Evolutionary conservation across 441 rosid genomes (phyloP).

Genomic region (Pelargonium cotyledonis): DNA sequence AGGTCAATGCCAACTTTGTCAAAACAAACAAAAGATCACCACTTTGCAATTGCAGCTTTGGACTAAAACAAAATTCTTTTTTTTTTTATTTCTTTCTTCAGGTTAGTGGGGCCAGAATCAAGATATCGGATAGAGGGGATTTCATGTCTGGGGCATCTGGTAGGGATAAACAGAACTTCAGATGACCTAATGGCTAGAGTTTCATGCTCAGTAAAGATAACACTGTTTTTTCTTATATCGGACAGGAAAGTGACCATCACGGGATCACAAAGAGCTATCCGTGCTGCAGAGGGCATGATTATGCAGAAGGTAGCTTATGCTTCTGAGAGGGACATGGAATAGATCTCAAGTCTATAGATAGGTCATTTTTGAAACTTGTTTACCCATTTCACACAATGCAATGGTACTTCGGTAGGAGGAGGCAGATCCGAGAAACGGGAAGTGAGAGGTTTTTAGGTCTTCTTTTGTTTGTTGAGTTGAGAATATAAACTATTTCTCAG

Average conservation of each 20-base stretch:
- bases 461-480: no score
- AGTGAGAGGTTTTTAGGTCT: not conserved
- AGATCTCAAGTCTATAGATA: not conserved
- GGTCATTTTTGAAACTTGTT: not conserved
- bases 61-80: conserved; percentile 19
- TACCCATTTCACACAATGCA: not conserved
- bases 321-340: conserved; percentile 46
- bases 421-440: not conserved
- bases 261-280: conserved; percentile 83
- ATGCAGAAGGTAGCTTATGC: conserved; percentile 87
- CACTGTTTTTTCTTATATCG: conserved; percentile 11
- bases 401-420: not conserved
- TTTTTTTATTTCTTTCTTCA: conserved; percentile 30
- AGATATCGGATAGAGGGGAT: no score
- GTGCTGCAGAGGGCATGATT: conserved; percentile 86
- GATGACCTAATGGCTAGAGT: conserved; percentile 32
- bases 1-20: conserved; percentile 45
- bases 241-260: conserved; percentile 66
- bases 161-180: conserved; percentile 36
- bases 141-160: conserved; percentile 10
- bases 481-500: not conserved
- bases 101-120: conserved; percentile 33
- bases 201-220: no score
- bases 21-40: no score
- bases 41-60: not conserved